Evolutionary conservation across 495 filamentous ascomycete species (phyloP), one percentile per base, ranked within the genome.

Genomic region (Cryomyces antarcticus): DNA sequence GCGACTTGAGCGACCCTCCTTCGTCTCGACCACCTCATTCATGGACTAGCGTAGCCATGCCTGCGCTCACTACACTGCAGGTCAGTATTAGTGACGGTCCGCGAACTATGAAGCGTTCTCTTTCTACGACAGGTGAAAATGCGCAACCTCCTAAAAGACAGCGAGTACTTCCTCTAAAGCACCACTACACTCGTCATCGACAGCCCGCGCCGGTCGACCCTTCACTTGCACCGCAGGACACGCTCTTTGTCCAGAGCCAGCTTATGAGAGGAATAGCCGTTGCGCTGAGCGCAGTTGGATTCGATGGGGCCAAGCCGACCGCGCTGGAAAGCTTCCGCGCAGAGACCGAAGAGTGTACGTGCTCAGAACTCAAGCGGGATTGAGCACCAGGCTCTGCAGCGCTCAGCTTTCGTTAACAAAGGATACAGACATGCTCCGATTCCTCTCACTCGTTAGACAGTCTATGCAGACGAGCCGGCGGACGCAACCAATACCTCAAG

Each of bases 401-500:
- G 37, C 9, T 7, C 37, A 28, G 37, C 9, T 7, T 10, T 6
- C 24, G 9, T 39, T 39, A 27, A 39, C 24, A 7, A 17, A 7
- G 37, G n/a, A n/a, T 17, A 49, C 41, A 79, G 75, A 80, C 62
- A 69, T 78, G 54, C 48, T 67, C 30, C 59, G 66, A 42, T 65
- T 80, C 43, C 57, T 74, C 9, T 63, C 64, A 12, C 58, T 65
- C 40, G 63, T 82, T 28, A 67, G 67, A 27, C 59, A 69, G 33
- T 76, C 78, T 5, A 80, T 84, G 73, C 57, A 64, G 29, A 61
- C 68, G 10, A 62, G 63, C 13, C 67, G 80, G 29, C 74, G 81
- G 11, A 62, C 65, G 11, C 63, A 69, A 39, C 69, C 79, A 4
- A 72, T 75, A 10, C 72, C 80, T 11, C 64, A 71, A 34, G 81